Conservation (phyloP, 495 filamentous ascomycete species). For the Zalerion maritima region DNA sequence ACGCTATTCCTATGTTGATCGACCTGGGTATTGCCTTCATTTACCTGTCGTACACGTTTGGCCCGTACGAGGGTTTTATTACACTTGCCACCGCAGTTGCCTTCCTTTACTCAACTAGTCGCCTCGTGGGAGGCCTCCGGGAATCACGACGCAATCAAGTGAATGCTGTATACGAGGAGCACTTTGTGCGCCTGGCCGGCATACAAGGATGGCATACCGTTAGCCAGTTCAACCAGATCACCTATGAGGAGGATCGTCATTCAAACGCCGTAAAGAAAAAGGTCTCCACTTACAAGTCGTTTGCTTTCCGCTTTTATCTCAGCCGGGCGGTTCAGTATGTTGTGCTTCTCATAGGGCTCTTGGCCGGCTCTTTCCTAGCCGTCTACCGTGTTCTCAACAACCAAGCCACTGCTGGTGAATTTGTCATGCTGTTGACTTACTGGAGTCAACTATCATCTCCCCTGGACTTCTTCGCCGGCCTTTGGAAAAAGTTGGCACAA, state of each 20-base stretch:
- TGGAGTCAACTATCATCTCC: slow-evolving; percentile 52
- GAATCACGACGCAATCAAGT: slow-evolving; percentile 17
- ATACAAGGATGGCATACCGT: slow-evolving; percentile 59
- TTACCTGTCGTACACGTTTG: slow-evolving; percentile 56
- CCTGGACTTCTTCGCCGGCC: slow-evolving; percentile 46
- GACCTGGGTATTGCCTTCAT: slow-evolving; percentile 55
- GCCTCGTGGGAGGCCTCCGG: slow-evolving; percentile 30
- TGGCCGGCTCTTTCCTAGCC: slow-evolving; percentile 50
- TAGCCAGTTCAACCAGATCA: slow-evolving; percentile 54
- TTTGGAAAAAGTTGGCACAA: slow-evolving; percentile 42
- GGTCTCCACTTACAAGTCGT: slow-evolving; percentile 22
- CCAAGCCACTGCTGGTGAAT: slow-evolving; percentile 45
- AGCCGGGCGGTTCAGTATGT: slow-evolving; percentile 40
- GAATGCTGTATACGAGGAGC: slow-evolving; percentile 36
- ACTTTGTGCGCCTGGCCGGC: slow-evolving; percentile 45
- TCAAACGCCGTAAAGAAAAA: slow-evolving; percentile 30
- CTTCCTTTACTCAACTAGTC: slow-evolving; percentile 49
- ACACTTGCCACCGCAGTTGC: slow-evolving; percentile 44
- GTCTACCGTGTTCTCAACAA: slow-evolving; percentile 47
- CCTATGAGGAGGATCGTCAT: slow-evolving; percentile 50
- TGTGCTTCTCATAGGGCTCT: slow-evolving; percentile 46
- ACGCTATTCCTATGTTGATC: slow-evolving; percentile 52
- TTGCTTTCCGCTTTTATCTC: slow-evolving; percentile 26
- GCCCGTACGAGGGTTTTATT: slow-evolving; percentile 59
- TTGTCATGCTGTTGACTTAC: slow-evolving; percentile 57